Evolutionary conservation across 805 yeast species (phyloP).

Genomic region (Martiniozyma abietophila): DNA sequence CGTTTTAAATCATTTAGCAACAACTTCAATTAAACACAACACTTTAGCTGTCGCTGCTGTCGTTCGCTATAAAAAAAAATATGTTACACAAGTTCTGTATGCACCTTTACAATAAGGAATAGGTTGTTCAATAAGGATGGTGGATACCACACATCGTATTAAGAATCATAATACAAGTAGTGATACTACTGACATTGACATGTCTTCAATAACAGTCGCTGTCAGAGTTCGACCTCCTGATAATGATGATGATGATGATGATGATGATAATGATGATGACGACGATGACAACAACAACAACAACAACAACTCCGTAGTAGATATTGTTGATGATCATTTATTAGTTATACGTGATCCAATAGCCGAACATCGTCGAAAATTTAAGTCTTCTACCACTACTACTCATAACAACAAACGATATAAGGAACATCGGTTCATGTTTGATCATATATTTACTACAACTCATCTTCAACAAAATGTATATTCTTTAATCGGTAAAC

Average conservation of each 20-base stretch:
- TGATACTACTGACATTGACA: no score
- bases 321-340: slow-evolving; percentile 73
- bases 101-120: slow-evolving; percentile 70
- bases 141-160: no score
- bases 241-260: slow-evolving; percentile 4
- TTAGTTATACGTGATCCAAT: slow-evolving; percentile 81
- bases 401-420: slow-evolving; percentile 38
- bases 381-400: no score
- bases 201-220: slow-evolving; percentile 65
- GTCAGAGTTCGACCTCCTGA: slow-evolving; percentile 76
- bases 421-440: slow-evolving; percentile 71
- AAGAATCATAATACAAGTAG: no score
- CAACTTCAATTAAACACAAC: slow-evolving; percentile 88
- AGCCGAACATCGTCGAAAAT: no score
- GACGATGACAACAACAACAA: no score
- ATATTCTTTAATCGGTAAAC: slow-evolving; percentile 55
- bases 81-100: slow-evolving; percentile 84
- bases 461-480: slow-evolving; percentile 57
- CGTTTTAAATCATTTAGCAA: slow-evolving; percentile 88
- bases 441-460: slow-evolving; percentile 71
- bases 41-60: slow-evolving; percentile 90
- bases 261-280: slow-evolving; percentile 2
- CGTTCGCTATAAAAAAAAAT: slow-evolving; percentile 78
- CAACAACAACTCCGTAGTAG: no score
- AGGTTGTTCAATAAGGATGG: no score